These are phyloP conservation scores for Penstemon eatonii DNA, from an alignment of 257 asterid species.

Conservation along the genomic window DNA sequence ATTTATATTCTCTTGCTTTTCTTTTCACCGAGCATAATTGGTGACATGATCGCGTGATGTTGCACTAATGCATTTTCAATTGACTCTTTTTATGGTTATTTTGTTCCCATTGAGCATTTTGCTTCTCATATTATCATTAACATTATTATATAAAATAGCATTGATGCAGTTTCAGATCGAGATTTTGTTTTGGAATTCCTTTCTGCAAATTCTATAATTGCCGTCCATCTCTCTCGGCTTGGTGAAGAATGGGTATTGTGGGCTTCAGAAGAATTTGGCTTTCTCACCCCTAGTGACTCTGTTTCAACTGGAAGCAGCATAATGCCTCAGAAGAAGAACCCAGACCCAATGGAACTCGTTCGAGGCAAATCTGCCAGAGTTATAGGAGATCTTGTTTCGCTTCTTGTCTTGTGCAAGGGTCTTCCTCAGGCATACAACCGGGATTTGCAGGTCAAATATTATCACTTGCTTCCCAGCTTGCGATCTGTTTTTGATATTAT, in stretches of 20 bases:
- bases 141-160: conserved; percentile 63
- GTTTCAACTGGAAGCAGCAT: conserved; percentile 99
- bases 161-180: conserved; percentile 99
- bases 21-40: background rate
- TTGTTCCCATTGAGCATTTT: conserved; percentile 14
- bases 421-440: conserved; percentile 99
- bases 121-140: conserved; percentile 30
- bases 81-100: background rate
- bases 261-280: conserved; percentile 99
- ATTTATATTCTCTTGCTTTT: background rate
- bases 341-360: conserved; percentile 99
- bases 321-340: conserved; percentile 99
- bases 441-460: conserved; percentile 74
- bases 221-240: conserved; percentile 92
- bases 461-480: conserved; percentile 5
- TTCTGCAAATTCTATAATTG: conserved; percentile 80
- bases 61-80: background rate
- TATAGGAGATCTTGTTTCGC: conserved; percentile 87
- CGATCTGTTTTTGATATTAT: background rate
- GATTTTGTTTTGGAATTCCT: conserved; percentile 95
- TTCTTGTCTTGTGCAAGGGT: conserved; percentile 98
- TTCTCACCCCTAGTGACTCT: conserved; percentile 85
- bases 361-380: conserved; percentile 98
- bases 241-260: conserved; percentile 99
- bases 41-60: background rate